These are phyloP conservation scores for Avena atlantica DNA, from an alignment of 176 grass and related monocot species.

Conservation along the genomic window DNA sequence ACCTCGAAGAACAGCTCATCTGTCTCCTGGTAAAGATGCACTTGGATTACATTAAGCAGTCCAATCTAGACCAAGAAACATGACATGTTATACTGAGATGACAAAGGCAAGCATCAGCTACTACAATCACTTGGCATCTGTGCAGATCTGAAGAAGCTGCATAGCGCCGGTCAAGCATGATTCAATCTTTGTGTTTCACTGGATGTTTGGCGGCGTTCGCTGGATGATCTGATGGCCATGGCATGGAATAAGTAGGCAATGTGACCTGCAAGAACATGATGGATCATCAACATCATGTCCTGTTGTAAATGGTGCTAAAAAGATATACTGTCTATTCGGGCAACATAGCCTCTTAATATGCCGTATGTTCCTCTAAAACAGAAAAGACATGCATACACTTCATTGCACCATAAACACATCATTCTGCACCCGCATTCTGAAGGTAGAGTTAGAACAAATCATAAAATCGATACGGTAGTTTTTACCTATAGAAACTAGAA, in stretches of 20 bases:
- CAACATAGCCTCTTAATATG: neutral
- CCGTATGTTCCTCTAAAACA: neutral
- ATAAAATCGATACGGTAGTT: neutral
- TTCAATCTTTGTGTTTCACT: neutral
- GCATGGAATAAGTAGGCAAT: neutral
- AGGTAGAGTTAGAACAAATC: neutral
- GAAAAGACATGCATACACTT: neutral
- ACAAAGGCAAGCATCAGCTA: neutral
- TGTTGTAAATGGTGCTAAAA: neutral
- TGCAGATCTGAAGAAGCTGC: neutral
- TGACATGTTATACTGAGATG: neutral
- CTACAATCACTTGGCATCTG: neutral
- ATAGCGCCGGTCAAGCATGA: neutral
- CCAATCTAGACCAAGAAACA: neutral
- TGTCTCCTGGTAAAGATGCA: conserved; percentile 50
- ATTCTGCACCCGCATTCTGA: neutral
- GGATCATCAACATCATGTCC: neutral
- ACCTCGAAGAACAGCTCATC: conserved; percentile 56
- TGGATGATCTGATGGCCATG: neutral
- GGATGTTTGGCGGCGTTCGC: neutral
- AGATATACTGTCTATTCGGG: neutral
- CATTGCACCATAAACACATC: neutral
- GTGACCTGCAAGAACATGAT: neutral
- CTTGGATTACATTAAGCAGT: conserved; percentile 4
- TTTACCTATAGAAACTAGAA: no score